phyloP scores from a whole-genome alignment of 116 monocot species.

The Posidonia oceanica region DNA sequence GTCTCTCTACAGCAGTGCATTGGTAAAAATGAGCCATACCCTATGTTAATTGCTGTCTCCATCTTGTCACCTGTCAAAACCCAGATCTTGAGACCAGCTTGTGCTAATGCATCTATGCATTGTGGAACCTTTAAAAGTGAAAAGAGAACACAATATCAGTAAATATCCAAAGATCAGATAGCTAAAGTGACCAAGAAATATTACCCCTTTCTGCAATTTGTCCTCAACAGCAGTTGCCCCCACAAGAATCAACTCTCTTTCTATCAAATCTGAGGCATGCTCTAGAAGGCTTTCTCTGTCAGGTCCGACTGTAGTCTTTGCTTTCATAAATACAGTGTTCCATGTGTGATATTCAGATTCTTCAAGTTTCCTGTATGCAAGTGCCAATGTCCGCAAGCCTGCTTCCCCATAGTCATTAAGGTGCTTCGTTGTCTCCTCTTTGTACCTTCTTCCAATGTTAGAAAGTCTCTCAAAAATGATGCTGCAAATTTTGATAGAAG shows the following conservation, averaged over 20 bases:
- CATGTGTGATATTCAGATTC: slow-evolving; percentile 45
- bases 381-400: slow-evolving; percentile 46
- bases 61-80: slow-evolving; percentile 75
- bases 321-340: slow-evolving; percentile 51
- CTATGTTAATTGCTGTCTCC: slow-evolving; percentile 81
- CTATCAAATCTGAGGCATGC: slow-evolving; percentile 42
- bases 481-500: slow-evolving; percentile 12
- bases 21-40: slow-evolving; percentile 16
- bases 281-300: slow-evolving; percentile 50
- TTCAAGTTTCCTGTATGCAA: slow-evolving; percentile 51
- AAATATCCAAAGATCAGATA: neutral
- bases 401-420: slow-evolving; percentile 65
- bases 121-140: slow-evolving; percentile 35
- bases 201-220: slow-evolving; percentile 63
- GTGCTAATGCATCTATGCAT: slow-evolving; percentile 66
- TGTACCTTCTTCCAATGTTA: slow-evolving; percentile 43
- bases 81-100: slow-evolving; percentile 73
- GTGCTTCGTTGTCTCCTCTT: slow-evolving; percentile 41
- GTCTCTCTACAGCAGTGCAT: too few species aligned
- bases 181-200: neutral
- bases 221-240: slow-evolving; percentile 71
- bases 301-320: slow-evolving; percentile 44
- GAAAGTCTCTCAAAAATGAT: slow-evolving; percentile 67
- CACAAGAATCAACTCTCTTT: slow-evolving; percentile 49
- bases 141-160: neutral